Evolutionary conservation across 2,329 filamentous ascomycete genomes (phyloP).

Genomic region (Venturia oleaginea): DNA sequence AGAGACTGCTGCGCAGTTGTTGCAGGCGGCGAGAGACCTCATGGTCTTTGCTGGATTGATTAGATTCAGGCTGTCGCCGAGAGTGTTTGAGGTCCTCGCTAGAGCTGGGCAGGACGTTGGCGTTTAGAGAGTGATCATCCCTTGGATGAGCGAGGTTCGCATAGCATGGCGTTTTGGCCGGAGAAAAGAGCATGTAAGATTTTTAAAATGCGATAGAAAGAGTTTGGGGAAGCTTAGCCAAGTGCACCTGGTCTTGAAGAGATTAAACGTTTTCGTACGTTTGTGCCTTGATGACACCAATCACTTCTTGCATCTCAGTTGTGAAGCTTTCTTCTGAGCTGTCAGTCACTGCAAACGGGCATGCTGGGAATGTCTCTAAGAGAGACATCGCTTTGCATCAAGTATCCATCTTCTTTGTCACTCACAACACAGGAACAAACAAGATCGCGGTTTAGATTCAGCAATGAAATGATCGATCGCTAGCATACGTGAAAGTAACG

Average conservation of each 20-base stretch:
- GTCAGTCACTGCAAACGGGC: too few species aligned
- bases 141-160: not conserved
- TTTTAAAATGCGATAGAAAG: not conserved
- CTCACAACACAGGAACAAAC: too few species aligned
- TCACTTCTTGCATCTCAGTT: too few species aligned
- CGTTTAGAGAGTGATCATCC: not conserved
- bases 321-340: too few species aligned
- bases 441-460: too few species aligned
- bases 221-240: not conserved
- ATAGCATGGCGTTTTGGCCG: not conserved
- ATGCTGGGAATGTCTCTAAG: too few species aligned
- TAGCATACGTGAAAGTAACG: too few species aligned
- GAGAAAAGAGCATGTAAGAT: not conserved
- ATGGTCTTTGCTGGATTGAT: conserved; percentile 92
- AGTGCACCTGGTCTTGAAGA: not conserved
- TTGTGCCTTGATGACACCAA: not conserved
- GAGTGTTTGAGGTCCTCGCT: conserved; percentile 81
- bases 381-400: too few species aligned
- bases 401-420: too few species aligned
- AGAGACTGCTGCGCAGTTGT: conserved; percentile 58
- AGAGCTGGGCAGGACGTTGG: conserved; percentile 59
- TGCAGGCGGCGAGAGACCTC: conserved; percentile 76
- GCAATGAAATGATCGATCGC: too few species aligned
- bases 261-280: not conserved
- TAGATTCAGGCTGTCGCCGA: conserved; percentile 77